Percentiles rank a stretch among this genome's conserved stretches.
phyloP scores from a whole-genome alignment of 768 basidiomycete species.

The Mycena amicta region DNA sequence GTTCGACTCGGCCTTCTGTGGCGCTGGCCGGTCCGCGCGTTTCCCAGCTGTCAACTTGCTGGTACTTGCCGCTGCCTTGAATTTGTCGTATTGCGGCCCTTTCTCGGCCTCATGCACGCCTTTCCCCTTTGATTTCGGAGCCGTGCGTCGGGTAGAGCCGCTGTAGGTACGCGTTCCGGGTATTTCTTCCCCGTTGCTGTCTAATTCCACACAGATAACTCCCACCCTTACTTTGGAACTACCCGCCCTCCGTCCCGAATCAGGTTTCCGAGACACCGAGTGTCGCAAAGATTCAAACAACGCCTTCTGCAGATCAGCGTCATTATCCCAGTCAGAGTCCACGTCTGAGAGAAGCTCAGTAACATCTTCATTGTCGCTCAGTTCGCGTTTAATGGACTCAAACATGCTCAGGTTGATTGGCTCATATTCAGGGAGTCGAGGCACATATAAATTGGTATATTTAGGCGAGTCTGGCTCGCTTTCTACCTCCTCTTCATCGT shows the following conservation, averaged over 20 bases:
- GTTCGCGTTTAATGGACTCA: not conserved
- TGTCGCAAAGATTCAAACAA: not conserved
- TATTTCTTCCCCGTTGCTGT: constrained; percentile 1
- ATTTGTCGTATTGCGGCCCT: not conserved
- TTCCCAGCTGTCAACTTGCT: not conserved
- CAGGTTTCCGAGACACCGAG: not conserved
- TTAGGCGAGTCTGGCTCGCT: not conserved
- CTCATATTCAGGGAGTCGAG: not conserved
- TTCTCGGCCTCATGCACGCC: not conserved
- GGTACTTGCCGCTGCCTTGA: not conserved
- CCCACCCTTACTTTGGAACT: not conserved
- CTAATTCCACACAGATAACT: not conserved
- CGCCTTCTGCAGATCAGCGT: not conserved
- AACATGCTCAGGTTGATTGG: not conserved
- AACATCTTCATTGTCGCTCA: not conserved
- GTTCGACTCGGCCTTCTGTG: not conserved
- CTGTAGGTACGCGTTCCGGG: not conserved
- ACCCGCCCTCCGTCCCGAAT: constrained; percentile 3
- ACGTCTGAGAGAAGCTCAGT: not conserved
- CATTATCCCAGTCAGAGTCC: not conserved
- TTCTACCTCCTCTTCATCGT: not conserved
- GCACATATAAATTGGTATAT: not conserved
- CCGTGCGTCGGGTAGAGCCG: not conserved
- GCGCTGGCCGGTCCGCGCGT: not conserved
- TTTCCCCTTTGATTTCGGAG: not conserved